Conservation (phyloP, 2,329 filamentous ascomycete genomes). For the Trichophyton schoenleinii region DNA sequence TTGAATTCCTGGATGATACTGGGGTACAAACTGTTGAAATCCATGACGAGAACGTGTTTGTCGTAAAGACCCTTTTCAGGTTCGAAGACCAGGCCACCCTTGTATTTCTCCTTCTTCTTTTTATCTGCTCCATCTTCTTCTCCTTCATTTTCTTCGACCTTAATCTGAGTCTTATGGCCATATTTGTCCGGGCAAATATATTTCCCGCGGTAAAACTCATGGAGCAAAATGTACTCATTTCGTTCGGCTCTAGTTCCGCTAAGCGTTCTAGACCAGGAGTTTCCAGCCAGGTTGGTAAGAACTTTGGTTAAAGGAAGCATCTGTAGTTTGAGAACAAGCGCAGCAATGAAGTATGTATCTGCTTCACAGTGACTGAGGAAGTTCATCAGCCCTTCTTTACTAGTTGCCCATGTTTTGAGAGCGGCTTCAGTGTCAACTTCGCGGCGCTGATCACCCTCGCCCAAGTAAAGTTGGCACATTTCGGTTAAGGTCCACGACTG, state of each 20-base stretch:
- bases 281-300: conserved; percentile 88
- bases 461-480: conserved; percentile 87
- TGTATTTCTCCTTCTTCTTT: conserved; percentile 99
- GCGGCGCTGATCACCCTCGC: conserved; percentile 56
- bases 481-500: conserved; percentile 97
- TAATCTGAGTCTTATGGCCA: conserved; percentile 61
- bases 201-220: conserved; percentile 92
- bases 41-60: conserved; percentile 97
- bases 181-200: conserved; percentile 97
- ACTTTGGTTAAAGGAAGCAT: conserved; percentile 90
- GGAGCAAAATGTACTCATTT: conserved; percentile 97
- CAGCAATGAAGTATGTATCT: conserved; percentile 91
- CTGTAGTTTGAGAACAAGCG: conserved; percentile 76
- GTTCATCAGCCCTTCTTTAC: conserved; percentile 77
- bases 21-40: conserved; percentile 97
- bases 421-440: conserved; percentile 84
- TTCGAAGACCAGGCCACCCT: conserved; percentile 95
- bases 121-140: conserved; percentile 57
- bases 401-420: conserved; percentile 72
- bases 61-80: conserved; percentile 96
- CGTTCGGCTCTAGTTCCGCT: conserved; percentile 93
- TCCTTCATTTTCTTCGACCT: conserved; percentile 57
- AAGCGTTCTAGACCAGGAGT: conserved; percentile 93
- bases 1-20: conserved; percentile 99
- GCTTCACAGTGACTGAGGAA: conserved; percentile 89